Conservation (phyloP, 2,329 filamentous ascomycete genomes). For the Aspergillus alliaceus region DNA sequence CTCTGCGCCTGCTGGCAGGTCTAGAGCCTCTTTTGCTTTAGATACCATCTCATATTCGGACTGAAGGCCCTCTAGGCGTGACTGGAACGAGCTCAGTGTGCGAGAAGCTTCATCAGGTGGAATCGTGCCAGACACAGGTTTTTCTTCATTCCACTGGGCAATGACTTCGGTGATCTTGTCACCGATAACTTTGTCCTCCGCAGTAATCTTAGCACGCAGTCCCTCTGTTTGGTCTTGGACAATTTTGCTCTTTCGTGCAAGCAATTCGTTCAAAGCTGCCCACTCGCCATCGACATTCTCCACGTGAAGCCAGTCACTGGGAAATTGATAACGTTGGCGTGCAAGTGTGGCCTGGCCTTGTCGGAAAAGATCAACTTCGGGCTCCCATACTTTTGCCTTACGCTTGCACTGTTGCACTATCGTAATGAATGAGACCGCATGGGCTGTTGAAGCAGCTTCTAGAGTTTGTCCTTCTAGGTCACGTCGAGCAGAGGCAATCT, state of each 20-base stretch:
- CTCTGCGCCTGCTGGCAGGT: conserved; percentile 77
- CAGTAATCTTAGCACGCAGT: conserved; percentile 87
- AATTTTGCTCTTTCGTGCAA: conserved; percentile 89
- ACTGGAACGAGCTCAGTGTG: conserved; percentile 79
- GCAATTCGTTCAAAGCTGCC: conserved; percentile 87
- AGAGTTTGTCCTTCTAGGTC: conserved; percentile 90
- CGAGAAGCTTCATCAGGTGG: conserved; percentile 84
- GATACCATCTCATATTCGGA: conserved; percentile 90
- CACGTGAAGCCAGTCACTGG: conserved; percentile 89
- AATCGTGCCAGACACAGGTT: conserved; percentile 92
- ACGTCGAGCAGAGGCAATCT: conserved; percentile 85
- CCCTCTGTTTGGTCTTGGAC: conserved; percentile 96
- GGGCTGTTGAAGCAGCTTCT: conserved; percentile 91
- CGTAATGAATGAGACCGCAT: conserved; percentile 97
- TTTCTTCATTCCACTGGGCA: conserved; percentile 89
- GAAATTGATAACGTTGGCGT: conserved; percentile 90
- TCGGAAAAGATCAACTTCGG: conserved; percentile 92
- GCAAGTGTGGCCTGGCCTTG: conserved; percentile 91
- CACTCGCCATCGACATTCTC: conserved; percentile 97
- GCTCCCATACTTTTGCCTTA: conserved; percentile 90
- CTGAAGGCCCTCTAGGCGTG: conserved; percentile 78
- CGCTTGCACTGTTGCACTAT: conserved; percentile 95
- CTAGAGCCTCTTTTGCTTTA: conserved; percentile 94
- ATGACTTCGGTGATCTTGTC: conserved; percentile 86
- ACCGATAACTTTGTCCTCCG: conserved; percentile 87